Evolutionary conservation across 768 basidiomycete genomes (phyloP).

Genomic region (Tephrocybe sp.): DNA sequence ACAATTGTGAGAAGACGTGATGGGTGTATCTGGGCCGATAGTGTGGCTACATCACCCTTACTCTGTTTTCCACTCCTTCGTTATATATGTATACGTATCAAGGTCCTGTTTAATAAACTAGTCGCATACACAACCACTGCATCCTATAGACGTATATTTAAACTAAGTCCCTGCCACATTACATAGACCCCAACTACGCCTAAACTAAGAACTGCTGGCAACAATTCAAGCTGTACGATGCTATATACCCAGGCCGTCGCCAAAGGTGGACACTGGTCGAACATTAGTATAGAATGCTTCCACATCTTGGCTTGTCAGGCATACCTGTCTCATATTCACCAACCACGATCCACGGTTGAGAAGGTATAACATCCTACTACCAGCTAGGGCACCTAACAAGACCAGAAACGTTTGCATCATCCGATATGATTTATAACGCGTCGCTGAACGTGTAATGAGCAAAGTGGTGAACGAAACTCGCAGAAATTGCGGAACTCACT

Average conservation of each 20-base stretch:
- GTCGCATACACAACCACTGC: too few relatives aligned
- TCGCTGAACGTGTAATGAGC: slow-evolving; percentile 47
- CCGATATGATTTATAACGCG: slow-evolving; percentile 58
- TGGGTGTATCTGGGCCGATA: background rate
- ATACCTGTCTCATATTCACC: slow-evolving; percentile 74
- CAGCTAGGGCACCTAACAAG: slow-evolving; percentile 53
- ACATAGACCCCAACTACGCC: slow-evolving; percentile 52
- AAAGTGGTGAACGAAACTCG: too few relatives aligned
- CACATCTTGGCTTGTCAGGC: background rate
- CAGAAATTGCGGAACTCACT: slow-evolving; percentile 59
- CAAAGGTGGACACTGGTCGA: slow-evolving; percentile 67
- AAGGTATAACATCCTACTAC: slow-evolving; percentile 69
- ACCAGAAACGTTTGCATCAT: slow-evolving; percentile 60
- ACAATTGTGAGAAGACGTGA: background rate
- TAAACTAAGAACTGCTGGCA: slow-evolving; percentile 59
- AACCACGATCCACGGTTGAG: slow-evolving; percentile 71
- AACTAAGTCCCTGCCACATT: slow-evolving; percentile 61
- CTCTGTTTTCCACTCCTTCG: background rate
- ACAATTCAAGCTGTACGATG: slow-evolving; percentile 67
- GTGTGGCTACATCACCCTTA: slow-evolving; percentile 7
- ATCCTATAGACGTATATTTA: slow-evolving; percentile 33
- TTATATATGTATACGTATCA: too few relatives aligned
- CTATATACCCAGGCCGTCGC: slow-evolving; percentile 80
- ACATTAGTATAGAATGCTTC: background rate
- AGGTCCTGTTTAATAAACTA: too few relatives aligned